Base-by-base conservation (phyloP, 345 rosid species). In the Brassica nigra region DNA sequence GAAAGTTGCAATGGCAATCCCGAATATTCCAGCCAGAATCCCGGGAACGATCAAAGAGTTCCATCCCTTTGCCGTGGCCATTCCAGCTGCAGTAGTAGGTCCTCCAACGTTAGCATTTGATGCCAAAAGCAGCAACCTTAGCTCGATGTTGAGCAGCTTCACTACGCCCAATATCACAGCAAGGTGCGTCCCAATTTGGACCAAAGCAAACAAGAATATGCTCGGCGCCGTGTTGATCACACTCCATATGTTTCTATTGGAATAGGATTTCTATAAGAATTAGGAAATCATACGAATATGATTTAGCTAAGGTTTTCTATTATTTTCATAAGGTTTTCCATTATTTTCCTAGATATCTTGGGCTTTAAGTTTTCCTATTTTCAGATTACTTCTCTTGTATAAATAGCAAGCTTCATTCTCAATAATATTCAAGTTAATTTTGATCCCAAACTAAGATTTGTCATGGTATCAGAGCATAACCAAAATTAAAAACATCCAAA, bases 31-130 rank as follows among this genome's bases (percentile, higher is more conserved):
- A 0, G 92, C 95, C 0, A 93, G 88, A 78, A 89, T 91, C 68
- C 90, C 88, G 0, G 95, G 95, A 77, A 90, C 85, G 5, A 90
- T 83, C 84, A 93, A 64, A 33, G 94, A 90, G 65, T 33, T 79
- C 97, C 97, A 91, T 36, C 97, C 95, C 80, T 93, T 93, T 18
- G 97, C 93, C 0, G 92, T 92, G 18, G 95, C 97, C 99, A 94
- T 94, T 69, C 97, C 91, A 4, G 92, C 92, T 16, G 98, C 97
- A 4, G 95, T 92, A 20, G 97, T 92, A 0, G 97, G 97, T 54
- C 97, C 97, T 16, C 98, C 98, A 1, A 92, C 90, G 67, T 89
- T 94, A 18, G 97, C 98, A 87, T 92, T 92, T 39, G 97, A 94
- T 52, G 98, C 97, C n/a, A 95, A 28, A 30, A 95, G 97, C 77